Percentiles rank a stretch among this genome's conserved stretches.
phyloP scores from a whole-genome alignment of 2,329 filamentous ascomycete genomes.

The Clarireedia homoeocarpa region DNA sequence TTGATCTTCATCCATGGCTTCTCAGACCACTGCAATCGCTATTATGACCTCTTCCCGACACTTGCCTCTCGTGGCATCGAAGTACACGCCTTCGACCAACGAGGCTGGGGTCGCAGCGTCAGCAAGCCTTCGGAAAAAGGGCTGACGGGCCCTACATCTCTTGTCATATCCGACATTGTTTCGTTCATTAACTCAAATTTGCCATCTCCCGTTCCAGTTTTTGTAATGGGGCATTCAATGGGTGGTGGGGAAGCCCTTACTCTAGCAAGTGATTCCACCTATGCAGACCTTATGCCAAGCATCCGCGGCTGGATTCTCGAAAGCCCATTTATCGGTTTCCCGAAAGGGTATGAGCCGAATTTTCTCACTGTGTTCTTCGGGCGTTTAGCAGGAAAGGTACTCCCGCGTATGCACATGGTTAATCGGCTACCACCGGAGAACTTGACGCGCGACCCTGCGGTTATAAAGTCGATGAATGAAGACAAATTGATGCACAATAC shows the following conservation, averaged over 20 bases:
- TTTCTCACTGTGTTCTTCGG: slow-evolving; percentile 57
- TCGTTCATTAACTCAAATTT: slow-evolving; percentile 61
- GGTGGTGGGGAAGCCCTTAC: slow-evolving; percentile 72
- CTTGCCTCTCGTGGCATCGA: slow-evolving; percentile 68
- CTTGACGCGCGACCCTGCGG: slow-evolving; percentile 58
- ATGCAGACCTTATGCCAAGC: slow-evolving; percentile 46
- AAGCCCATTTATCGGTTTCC: slow-evolving; percentile 70
- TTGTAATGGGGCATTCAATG: slow-evolving; percentile 88
- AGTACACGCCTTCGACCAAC: slow-evolving; percentile 74
- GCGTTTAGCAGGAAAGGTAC: slow-evolving; percentile 55
- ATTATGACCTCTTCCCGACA: slow-evolving; percentile 64
- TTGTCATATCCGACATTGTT: slow-evolving; percentile 70
- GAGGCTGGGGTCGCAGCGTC: slow-evolving; percentile 77
- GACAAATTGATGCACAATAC: slow-evolving; percentile 74
- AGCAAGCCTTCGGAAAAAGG: slow-evolving; percentile 55
- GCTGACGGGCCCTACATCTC: slow-evolving; percentile 62
- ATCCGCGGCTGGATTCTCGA: slow-evolving; percentile 70
- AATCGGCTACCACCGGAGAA: slow-evolving; percentile 53
- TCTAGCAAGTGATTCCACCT: slow-evolving; percentile 42
- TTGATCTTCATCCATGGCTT: slow-evolving; percentile 84
- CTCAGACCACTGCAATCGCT: slow-evolving; percentile 75
- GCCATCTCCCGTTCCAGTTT: slow-evolving; percentile 52
- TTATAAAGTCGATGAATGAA: slow-evolving; percentile 50
- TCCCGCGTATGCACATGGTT: slow-evolving; percentile 59
- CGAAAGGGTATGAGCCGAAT: slow-evolving; percentile 55